Evolutionary conservation across 768 basidiomycete species (phyloP), one percentile per base, ranked within the genome.

Genomic region (Trametes cingulata): DNA sequence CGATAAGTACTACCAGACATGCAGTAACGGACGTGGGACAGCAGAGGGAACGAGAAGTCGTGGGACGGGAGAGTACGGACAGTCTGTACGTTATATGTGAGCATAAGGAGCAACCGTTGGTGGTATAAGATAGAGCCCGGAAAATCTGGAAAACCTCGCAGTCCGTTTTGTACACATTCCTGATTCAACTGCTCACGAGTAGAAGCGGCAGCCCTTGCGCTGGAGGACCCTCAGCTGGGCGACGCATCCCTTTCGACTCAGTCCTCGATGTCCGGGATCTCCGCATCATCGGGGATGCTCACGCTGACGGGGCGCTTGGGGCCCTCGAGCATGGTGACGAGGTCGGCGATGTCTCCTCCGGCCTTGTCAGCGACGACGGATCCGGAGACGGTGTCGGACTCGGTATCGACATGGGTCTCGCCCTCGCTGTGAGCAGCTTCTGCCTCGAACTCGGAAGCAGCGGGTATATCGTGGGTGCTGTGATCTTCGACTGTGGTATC

Each of bases 281-380:
- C 56, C 2, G 73, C 66, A 27, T 62, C 65, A 56, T 67, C 66
- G 3, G 66, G 66, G 37, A 67, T 61, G 27, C 40, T 41, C 27
- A 60, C 52, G 61, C 66, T 67, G 45, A 58, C 42, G 19, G 66
- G 63, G 6, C 60, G 66, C 19, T 27, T 13, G 24, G 56, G 52
- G 35, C 45, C 68, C 73, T 91, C 85, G 13, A 90, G 82, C 65
- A 89, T 77, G 65, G 80, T 84, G 61, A 91, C 83, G 52, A 90
- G 84, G 56, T 83, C 82, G 70, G 85, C 88, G 29, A 87, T 75
- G 29, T 87, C 83, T 54, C 75, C 70, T 70, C 78, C 14, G 15
- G 40, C 10, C 56, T 63, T 63, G 22, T 58, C 56, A 17, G 66
- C 46, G 22, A 43, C 47, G 35, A 56, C 64, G 20, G 49, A 63